Evolutionary conservation across 139 green algal species (phyloP).

Genomic region (Auxenochlorella pyrenoidosa): DNA sequence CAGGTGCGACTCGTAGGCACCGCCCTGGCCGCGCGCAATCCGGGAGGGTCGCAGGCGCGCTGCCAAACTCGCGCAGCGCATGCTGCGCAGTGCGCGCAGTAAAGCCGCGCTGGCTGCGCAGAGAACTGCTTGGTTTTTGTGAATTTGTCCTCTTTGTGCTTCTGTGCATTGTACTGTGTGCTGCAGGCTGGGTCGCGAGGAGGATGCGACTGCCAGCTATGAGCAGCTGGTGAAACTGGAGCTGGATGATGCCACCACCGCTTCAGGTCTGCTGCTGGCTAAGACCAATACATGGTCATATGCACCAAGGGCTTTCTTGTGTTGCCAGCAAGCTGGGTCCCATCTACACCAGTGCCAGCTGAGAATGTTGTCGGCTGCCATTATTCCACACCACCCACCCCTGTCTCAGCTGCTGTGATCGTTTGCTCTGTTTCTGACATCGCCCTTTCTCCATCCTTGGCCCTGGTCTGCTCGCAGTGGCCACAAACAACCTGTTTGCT

Average conservation of each 20-base stretch:
- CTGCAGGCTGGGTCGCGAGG: conserved; percentile 44
- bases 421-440: neutral
- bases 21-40: too few relatives aligned
- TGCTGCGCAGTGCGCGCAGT: too few relatives aligned
- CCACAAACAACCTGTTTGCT: conserved; percentile 73
- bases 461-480: conserved; percentile 48
- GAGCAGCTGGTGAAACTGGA: conserved; percentile 38
- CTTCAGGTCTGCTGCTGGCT: neutral
- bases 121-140: too few relatives aligned
- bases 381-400: too few relatives aligned
- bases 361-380: too few relatives aligned
- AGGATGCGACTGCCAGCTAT: conserved; percentile 57
- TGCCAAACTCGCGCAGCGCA: too few relatives aligned
- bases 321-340: too few relatives aligned
- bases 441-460: neutral
- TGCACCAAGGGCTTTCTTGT: too few relatives aligned
- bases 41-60: too few relatives aligned
- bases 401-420: neutral
- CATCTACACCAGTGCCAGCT: too few relatives aligned
- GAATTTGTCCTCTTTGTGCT: neutral
- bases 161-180: neutral
- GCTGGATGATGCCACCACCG: conserved; percentile 57
- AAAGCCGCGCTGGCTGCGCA: too few relatives aligned
- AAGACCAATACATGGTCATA: too few relatives aligned
- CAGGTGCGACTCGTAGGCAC: conserved; percentile 1